Conservation (phyloP, 768 basidiomycete species). For the Tylopilus plumbeoviolaceoides region DNA sequence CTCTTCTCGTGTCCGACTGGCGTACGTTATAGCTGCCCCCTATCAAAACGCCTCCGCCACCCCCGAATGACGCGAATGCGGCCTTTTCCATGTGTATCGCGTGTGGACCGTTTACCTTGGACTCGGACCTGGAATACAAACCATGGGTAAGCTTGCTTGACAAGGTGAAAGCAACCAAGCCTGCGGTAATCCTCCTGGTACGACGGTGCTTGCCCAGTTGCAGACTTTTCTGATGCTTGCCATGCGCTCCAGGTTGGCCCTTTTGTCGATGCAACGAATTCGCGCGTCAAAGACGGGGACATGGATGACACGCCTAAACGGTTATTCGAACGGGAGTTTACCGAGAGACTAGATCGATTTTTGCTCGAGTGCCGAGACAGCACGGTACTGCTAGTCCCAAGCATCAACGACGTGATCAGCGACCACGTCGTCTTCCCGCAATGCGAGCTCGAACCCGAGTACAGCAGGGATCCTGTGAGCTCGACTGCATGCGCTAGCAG, state of each 20-base stretch:
- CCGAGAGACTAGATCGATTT: constrained; percentile 51
- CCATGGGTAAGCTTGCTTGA: constrained; percentile 64
- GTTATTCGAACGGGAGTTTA: constrained; percentile 67
- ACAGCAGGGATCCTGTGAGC: constrained; percentile 52
- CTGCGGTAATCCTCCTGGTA: constrained; percentile 78
- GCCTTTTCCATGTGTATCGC: constrained; percentile 68
- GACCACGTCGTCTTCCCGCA: constrained; percentile 87
- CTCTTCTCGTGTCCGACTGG: not conserved
- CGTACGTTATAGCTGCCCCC: constrained; percentile 54
- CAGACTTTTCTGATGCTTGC: not conserved
- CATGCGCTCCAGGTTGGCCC: constrained; percentile 69
- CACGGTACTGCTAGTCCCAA: constrained; percentile 75
- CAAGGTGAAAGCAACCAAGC: constrained; percentile 59
- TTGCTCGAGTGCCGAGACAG: constrained; percentile 62
- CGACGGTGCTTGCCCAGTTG: constrained; percentile 8
- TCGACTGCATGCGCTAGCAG: not conserved
- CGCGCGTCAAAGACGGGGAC: constrained; percentile 71
- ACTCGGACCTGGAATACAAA: constrained; percentile 70
- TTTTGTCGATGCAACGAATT: constrained; percentile 79
- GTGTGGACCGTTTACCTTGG: constrained; percentile 83
- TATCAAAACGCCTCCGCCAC: constrained; percentile 42
- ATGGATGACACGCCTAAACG: constrained; percentile 57
- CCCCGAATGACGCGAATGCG: constrained; percentile 32
- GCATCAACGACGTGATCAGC: constrained; percentile 75
- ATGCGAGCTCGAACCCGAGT: constrained; percentile 45